Base-by-base conservation (phyloP, 345 rosid genomes). In the Clarkia xantiana region DNA sequence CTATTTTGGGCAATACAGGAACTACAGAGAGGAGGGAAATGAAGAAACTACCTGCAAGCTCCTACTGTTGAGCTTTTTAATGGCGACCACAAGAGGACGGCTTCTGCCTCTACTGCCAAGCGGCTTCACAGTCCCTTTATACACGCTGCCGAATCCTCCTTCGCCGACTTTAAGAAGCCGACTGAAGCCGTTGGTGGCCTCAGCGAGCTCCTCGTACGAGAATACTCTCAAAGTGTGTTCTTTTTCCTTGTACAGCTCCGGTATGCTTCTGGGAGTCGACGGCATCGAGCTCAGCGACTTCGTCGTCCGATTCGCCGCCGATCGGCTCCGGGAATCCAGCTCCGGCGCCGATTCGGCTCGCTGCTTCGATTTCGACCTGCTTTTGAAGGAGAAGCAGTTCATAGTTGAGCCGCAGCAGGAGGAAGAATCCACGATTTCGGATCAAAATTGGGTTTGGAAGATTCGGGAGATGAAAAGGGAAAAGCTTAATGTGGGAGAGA, bases 121-220 rank as follows among this genome's bases (percentile, higher is more conserved):
- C 42, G 84, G 74, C 41, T 10, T 22, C 54, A 91, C 50, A 3
- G 76, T 69, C 45, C 96, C 96, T 56, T 76, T 79, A 49, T 83
- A 91, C n/a, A 91, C 96, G 57, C 80, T 72, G 60, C 98, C 98
- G 79, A 91, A 91, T 13, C 96, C 98, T 47, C 98, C 98, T 73
- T 91, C 85, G 17, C 98, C 98, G 13, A 91, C 65, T 82, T 81
- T 81, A 11, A 81, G 45, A 66, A 61, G 15, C 64, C 80, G 75
- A 60, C 40, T 76, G 70, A 91, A 86, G 4, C 79, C 80, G 67
- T 66, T 49, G 0, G 96, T 84, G 40, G 96, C 86, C 18, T 81
- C 75, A 52, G 58, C 73, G 11, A 90, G 80, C 74, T 90, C 94
- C 44, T 73, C 60, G 47, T 59, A 64, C 18, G 81, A 50, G 68